These are phyloP conservation scores for Brettanomyces anomalus DNA, from an alignment of 805 yeast genomes.

Conservation along the genomic window DNA sequence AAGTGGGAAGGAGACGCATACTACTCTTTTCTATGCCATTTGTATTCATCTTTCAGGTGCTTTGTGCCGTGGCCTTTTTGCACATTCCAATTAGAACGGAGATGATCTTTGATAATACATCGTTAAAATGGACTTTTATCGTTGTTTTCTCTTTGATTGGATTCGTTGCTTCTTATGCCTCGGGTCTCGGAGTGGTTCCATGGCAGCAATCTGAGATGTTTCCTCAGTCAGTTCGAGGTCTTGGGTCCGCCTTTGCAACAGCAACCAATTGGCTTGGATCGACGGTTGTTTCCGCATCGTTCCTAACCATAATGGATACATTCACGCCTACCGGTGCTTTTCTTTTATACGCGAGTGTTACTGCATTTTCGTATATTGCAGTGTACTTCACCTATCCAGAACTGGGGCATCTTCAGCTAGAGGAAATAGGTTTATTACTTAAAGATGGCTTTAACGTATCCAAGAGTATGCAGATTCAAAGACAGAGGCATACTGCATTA, in stretches of 20 bases:
- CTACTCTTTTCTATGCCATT: constrained; percentile 38
- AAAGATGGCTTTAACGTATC: constrained; percentile 39
- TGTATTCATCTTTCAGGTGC: constrained; percentile 33
- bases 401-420: constrained; percentile 41
- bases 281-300: constrained; percentile 40
- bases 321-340: constrained; percentile 48
- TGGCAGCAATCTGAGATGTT: constrained; percentile 54
- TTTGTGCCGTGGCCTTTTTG: constrained; percentile 46
- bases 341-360: constrained; percentile 34
- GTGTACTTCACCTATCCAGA: constrained; percentile 42
- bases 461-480: constrained; percentile 27
- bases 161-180: constrained; percentile 44
- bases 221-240: constrained; percentile 44
- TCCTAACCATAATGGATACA: constrained; percentile 42
- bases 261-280: constrained; percentile 44
- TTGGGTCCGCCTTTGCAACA: constrained; percentile 33
- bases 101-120: constrained; percentile 17
- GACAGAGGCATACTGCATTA: too few relatives aligned
- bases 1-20: constrained; percentile 42
- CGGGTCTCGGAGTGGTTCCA: constrained; percentile 48
- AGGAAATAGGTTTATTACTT: constrained; percentile 39
- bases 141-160: constrained; percentile 25
- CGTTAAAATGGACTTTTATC: constrained; percentile 33
- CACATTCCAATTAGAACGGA: constrained; percentile 26
- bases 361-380: constrained; percentile 34